Evolutionary conservation across 768 basidiomycete species (phyloP), one percentile per base, ranked within the genome.

Genomic region (Phlegmacium glaucopus): DNA sequence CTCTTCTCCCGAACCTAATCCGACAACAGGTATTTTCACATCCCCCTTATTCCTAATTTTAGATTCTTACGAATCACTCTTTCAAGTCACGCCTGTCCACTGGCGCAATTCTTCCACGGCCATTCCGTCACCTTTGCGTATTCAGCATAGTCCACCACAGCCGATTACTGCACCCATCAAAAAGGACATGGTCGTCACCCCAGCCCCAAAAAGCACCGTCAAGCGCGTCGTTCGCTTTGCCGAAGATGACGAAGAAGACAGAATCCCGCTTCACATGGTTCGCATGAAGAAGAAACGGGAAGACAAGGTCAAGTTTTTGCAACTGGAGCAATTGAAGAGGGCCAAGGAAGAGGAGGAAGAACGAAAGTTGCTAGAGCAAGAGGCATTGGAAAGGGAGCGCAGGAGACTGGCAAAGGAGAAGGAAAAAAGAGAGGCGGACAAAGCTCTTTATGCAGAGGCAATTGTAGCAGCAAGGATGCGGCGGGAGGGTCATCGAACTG

Each of bases 261-360:
- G 72, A 43, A 71, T 86, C 52, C 88, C 88, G 3, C 67, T 88
- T 34, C 79, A 89, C 58, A 76, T 82, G n/a, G 67, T 87, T 58
- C 82, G 83, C 44, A 77, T 77, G 62, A 83, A 82, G 69, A 83
- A 83, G 71, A 80, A 79, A 56, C 81, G 82, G 37, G 85, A 84
- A 63, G 80, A 86, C 65, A 85, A 85, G 68, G 82, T 81, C 37
- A 76, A 65, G 37, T 85, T 87, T 55, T 69, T 88, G 56, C 76
- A 72, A 38, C 74, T 75, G 61, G 79, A 86, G 55, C 76, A 78
- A 52, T 72, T 79, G 51, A 73, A 72, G 45, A 75, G 83, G 25
- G 66, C 68, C 30, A 64, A 69, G 41, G 76, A 77, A 54, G 72
- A 72, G 28, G 78, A 78, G 53, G 72, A 73, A 29, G 77, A 72